A percentile compares a stretch with the other conserved stretches of the same genome.
Evolutionary conservation across 2,329 filamentous ascomycete species (phyloP).

Genomic region (Amesomyces nigricolor): DNA sequence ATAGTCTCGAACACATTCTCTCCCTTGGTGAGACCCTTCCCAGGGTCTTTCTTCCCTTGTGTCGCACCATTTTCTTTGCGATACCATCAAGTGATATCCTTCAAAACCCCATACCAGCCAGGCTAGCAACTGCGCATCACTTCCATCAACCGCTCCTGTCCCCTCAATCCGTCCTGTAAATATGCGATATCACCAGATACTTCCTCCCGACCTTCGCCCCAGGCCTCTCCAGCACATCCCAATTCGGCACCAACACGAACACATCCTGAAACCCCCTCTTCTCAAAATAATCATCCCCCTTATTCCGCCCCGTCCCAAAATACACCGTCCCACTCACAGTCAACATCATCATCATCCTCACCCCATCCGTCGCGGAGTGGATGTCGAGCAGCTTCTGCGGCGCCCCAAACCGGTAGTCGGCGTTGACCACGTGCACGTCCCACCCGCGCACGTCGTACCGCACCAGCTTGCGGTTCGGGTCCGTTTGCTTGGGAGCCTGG

Average conservation of each 20-base stretch:
- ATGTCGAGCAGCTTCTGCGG: conserved; percentile 37
- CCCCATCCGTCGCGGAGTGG: conserved; percentile 53
- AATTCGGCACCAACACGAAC: conserved; percentile 74
- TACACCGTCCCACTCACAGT: conserved; percentile 58
- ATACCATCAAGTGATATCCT: no score
- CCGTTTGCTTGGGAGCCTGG: conserved; percentile 23
- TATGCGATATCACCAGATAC: conserved; percentile 68
- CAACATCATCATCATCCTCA: conserved; percentile 66
- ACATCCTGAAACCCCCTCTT: conserved; percentile 72
- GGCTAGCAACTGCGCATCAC: no score
- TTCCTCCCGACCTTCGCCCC: conserved; percentile 48
- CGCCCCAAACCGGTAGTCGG: conserved; percentile 55
- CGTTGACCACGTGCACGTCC: conserved; percentile 74
- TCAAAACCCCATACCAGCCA: no score
- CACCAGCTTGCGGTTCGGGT: conserved; percentile 42
- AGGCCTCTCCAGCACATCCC: conserved; percentile 51
- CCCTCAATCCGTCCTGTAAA: conserved; percentile 52
- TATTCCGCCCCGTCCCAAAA: conserved; percentile 57
- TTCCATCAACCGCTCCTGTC: neutral
- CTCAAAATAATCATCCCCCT: conserved; percentile 35
- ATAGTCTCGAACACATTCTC: no score
- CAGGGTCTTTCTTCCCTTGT: neutral
- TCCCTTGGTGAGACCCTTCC: neutral
- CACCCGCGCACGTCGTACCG: conserved; percentile 69
- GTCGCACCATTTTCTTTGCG: no score